Percentiles rank a stretch among this genome's conserved stretches.
Conservation (phyloP, 768 basidiomycete species). For the Boletellus emodensis region DNA sequence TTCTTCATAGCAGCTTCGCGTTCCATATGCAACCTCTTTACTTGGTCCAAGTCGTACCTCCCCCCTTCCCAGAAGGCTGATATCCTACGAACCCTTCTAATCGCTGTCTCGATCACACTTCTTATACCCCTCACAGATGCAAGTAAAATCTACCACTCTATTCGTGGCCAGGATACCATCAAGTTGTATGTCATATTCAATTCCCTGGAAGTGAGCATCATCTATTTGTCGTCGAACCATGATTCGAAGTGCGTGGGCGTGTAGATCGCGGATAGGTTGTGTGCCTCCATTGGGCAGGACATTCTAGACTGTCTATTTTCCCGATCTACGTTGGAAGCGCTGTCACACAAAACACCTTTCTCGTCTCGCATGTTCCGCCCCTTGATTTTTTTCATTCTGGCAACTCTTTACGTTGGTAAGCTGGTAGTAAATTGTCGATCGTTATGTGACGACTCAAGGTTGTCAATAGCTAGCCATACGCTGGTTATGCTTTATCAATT, state of each 20-base stretch:
- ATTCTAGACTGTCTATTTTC: slow-evolving; percentile 96
- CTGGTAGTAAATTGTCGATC: neutral
- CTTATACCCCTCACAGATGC: slow-evolving; percentile 86
- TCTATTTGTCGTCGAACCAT: neutral
- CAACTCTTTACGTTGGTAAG: slow-evolving; percentile 78
- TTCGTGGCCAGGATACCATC: slow-evolving; percentile 97
- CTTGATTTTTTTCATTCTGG: slow-evolving; percentile 78
- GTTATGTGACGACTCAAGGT: neutral
- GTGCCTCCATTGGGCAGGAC: slow-evolving; percentile 96
- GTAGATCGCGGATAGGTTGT: slow-evolving; percentile 91
- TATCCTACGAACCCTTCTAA: slow-evolving; percentile 74
- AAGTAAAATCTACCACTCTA: slow-evolving; percentile 96
- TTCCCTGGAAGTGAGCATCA: slow-evolving; percentile 80
- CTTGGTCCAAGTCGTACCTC: slow-evolving; percentile 50
- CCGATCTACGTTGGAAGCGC: slow-evolving; percentile 75
- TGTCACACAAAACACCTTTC: slow-evolving; percentile 59
- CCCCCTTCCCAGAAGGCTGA: slow-evolving; percentile 92
- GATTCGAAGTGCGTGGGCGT: neutral
- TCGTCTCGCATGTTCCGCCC: slow-evolving; percentile 71
- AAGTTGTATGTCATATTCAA: slow-evolving; percentile 99
- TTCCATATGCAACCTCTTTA: slow-evolving; percentile 47
- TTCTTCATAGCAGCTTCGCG: slow-evolving; percentile 61
- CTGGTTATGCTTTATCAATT: slow-evolving; percentile 97
- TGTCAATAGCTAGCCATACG: slow-evolving; percentile 68
- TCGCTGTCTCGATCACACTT: slow-evolving; percentile 68